phyloP scores from a whole-genome alignment of 2,329 filamentous ascomycete genomes.

The Pyrenophora seminiperda region DNA sequence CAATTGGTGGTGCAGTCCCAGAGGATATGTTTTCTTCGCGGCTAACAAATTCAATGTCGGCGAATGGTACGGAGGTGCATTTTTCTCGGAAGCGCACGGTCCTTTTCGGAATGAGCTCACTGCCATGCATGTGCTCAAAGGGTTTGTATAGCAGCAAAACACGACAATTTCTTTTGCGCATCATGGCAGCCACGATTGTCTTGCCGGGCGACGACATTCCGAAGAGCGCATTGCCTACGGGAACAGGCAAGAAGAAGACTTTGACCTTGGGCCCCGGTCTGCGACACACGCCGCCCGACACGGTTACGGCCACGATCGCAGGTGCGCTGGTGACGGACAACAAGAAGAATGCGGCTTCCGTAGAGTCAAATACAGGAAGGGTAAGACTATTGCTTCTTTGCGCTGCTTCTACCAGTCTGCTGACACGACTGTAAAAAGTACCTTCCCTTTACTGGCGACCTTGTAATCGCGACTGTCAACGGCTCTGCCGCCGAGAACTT shows the following conservation, averaged over 20 bases:
- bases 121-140: constrained; percentile 7
- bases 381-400: constrained; percentile 52
- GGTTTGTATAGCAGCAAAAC: not conserved
- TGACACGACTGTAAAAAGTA: constrained; percentile 62
- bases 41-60: constrained; percentile 32
- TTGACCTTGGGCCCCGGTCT: constrained; percentile 84
- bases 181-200: constrained; percentile 67
- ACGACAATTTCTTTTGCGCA: constrained; percentile 8
- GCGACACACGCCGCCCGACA: constrained; percentile 77
- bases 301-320: constrained; percentile 70
- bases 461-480: constrained; percentile 85
- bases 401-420: constrained; percentile 14
- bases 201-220: constrained; percentile 82
- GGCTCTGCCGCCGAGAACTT: constrained; percentile 77
- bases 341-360: constrained; percentile 77
- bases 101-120: constrained; percentile 24
- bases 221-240: constrained; percentile 67
- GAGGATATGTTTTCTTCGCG: constrained; percentile 10
- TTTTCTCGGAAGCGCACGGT: constrained; percentile 20
- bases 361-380: constrained; percentile 72
- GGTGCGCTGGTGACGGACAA: constrained; percentile 70
- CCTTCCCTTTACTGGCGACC: constrained; percentile 76
- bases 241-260: constrained; percentile 65
- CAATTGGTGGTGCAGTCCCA: constrained; percentile 3
- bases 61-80: constrained; percentile 21